A percentile compares a stretch with the other conserved stretches of the same genome.
Conservation (phyloP, 179 eudicot genomes). For the Nepenthes alata region DNA sequence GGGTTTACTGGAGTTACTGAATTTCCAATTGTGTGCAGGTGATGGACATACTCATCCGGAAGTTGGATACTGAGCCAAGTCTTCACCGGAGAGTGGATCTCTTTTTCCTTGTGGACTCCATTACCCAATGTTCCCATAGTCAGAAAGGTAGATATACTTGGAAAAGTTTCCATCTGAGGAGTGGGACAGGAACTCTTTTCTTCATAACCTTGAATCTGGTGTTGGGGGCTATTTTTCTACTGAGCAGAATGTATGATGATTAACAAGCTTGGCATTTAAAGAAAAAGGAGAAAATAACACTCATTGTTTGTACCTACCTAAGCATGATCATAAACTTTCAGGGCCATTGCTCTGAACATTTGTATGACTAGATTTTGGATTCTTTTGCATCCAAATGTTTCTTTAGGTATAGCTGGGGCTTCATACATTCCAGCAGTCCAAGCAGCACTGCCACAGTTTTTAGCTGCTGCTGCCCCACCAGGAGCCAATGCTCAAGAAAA, state of each 20-base stretch:
- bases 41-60: constrained; percentile 75
- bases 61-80: constrained; percentile 69
- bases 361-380: constrained; percentile 4
- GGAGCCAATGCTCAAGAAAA: constrained; percentile 77
- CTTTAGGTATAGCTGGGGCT: constrained; percentile 81
- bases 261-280: too few relatives aligned
- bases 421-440: constrained; percentile 77
- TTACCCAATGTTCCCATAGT: constrained; percentile 86
- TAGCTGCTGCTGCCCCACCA: constrained; percentile 91
- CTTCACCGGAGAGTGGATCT: constrained; percentile 86
- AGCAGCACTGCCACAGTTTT: constrained; percentile 74
- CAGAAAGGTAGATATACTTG: constrained; percentile 54
- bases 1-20: background rate
- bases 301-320: background rate
- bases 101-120: constrained; percentile 87
- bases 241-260: background rate
- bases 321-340: too few relatives aligned
- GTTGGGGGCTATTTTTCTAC: background rate
- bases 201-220: background rate
- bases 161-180: background rate
- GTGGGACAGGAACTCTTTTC: background rate
- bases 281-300: background rate
- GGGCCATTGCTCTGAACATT: too few relatives aligned
- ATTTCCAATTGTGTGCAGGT: constrained; percentile 38
- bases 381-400: background rate